Base-by-base conservation (phyloP, 768 basidiomycete species). In the Boletus bicolor region DNA sequence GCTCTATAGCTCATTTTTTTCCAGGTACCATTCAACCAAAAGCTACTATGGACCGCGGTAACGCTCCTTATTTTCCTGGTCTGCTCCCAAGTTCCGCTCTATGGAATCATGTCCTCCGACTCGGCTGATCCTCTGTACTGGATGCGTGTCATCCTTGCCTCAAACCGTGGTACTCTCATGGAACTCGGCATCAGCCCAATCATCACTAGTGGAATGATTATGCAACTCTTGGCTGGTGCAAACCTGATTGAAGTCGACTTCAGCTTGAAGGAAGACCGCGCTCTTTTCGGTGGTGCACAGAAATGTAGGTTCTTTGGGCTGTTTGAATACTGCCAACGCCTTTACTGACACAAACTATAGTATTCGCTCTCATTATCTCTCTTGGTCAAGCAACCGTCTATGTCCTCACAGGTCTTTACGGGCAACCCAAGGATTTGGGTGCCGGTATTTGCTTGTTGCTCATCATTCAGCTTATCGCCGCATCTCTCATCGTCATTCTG, bases 101-200 rank as follows among this genome's bases (percentile, higher is more conserved):
- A 98, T 75, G 97, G 97, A 60, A 98, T 99, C 84, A 96, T 98
- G 87, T 97, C 93, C 30, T 97, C 94, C 56, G 96, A 99, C 81
- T 97, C 94, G 63, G 93, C 93, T 52, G 96, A 99, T 77, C 97
- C 97, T 14, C 85, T 99, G 42, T 98, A 97, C 79, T 98, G 96
- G 97, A 94, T 98, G 89, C 91, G 96, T 75, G 96, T 96, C 77
- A 98, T 99, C 76, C 84, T 99, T 57, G 96, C 97, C 24, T 97
- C 93, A 7, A 98, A 98, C 78, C 85, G 96, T 57, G 97, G 97
- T 60, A 98, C 97, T 1, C 87, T 98, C 58, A 99, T 99, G 97
- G 97, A 99, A 75, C 85, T 99, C 58, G 96, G 97, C 57, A 98
- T 98, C 65, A 95, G 87, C 30, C 97, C 97, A 39, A 97, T 98